phyloP scores from a whole-genome alignment of 2,329 filamentous ascomycete species.

The Scedosporium aurantiacum region DNA sequence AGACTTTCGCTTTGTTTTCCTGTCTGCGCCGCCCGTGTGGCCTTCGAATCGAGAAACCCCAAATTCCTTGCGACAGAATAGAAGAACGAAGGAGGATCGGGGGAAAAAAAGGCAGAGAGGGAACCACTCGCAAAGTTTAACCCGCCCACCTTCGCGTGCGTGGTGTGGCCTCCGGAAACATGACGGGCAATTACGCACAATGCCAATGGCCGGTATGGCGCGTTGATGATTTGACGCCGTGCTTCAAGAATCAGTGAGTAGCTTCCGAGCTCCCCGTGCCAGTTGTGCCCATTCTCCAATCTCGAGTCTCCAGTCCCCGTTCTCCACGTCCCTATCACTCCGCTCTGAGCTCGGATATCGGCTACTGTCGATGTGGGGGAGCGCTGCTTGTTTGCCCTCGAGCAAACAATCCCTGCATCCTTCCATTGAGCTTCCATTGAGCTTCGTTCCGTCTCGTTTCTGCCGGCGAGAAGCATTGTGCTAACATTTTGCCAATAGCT shows the following conservation, averaged over 20 bases:
- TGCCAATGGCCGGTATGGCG: slow-evolving; percentile 50
- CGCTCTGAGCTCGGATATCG: no score
- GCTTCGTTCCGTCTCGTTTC: background rate
- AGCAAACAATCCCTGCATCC: background rate
- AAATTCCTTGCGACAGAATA: background rate
- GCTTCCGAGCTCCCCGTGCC: slow-evolving; percentile 4
- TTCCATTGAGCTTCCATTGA: no score
- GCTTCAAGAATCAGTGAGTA: slow-evolving; percentile 58
- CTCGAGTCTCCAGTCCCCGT: no score
- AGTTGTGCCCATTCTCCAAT: no score
- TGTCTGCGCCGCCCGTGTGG: background rate
- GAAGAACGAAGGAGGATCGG: background rate
- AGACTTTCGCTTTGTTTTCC: background rate
- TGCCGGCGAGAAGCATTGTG: background rate
- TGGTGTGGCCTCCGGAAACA: background rate
- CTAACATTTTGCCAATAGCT: slow-evolving; percentile 36
- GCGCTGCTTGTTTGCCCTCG: background rate
- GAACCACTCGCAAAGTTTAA: background rate
- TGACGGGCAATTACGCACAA: slow-evolving; percentile 30
- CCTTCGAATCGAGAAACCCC: background rate
- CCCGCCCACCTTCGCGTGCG: slow-evolving; percentile 2
- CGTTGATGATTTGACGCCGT: slow-evolving; percentile 51
- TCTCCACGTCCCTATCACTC: no score
- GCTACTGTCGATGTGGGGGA: no score
- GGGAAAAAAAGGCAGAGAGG: background rate